A percentile compares a stretch with the other conserved stretches of the same genome.
Conservation (phyloP, 495 filamentous ascomycete genomes). For the Aspergillus cristatus region DNA sequence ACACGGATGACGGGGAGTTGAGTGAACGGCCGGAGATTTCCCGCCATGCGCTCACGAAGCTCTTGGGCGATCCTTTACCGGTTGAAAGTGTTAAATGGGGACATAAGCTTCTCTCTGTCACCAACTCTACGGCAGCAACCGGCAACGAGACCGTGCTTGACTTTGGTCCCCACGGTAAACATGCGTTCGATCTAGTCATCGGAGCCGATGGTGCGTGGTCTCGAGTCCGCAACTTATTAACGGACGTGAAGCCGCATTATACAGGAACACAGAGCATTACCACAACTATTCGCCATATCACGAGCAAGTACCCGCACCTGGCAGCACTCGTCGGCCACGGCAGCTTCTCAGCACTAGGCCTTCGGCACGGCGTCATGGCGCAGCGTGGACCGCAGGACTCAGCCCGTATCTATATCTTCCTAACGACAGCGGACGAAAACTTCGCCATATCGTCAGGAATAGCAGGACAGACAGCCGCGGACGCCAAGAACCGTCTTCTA, state of each 20-base stretch:
- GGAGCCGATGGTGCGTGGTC: slow-evolving; percentile 59
- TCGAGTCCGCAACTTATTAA: slow-evolving; percentile 39
- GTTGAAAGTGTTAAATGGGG: slow-evolving; percentile 34
- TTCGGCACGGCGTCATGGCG: slow-evolving; percentile 17
- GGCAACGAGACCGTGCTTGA: slow-evolving; percentile 13
- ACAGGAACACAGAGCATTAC: slow-evolving; percentile 29
- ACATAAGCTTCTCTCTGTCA: slow-evolving; percentile 21
- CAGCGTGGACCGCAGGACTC: slow-evolving; percentile 32
- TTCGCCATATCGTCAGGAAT: slow-evolving; percentile 11
- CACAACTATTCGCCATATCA: slow-evolving; percentile 12
- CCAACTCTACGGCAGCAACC: not conserved
- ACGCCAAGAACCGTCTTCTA: slow-evolving; percentile 20
- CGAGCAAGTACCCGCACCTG: slow-evolving; percentile 19
- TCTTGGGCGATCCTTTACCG: slow-evolving; percentile 31
- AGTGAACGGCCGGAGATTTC: slow-evolving; percentile 41
- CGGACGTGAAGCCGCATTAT: slow-evolving; percentile 38
- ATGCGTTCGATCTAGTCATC: slow-evolving; percentile 43
- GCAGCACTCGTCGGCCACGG: slow-evolving; percentile 14
- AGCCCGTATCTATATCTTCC: slow-evolving; percentile 28
- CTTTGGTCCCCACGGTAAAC: slow-evolving; percentile 19
- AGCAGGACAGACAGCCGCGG: slow-evolving; percentile 12
- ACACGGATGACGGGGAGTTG: slow-evolving; percentile 11
- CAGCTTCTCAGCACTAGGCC: slow-evolving; percentile 18
- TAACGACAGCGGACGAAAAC: slow-evolving; percentile 23
- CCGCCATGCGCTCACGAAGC: slow-evolving; percentile 21